phyloP scores from a whole-genome alignment of 2,329 filamentous ascomycete genomes.

The Cordyceps farinosa region DNA sequence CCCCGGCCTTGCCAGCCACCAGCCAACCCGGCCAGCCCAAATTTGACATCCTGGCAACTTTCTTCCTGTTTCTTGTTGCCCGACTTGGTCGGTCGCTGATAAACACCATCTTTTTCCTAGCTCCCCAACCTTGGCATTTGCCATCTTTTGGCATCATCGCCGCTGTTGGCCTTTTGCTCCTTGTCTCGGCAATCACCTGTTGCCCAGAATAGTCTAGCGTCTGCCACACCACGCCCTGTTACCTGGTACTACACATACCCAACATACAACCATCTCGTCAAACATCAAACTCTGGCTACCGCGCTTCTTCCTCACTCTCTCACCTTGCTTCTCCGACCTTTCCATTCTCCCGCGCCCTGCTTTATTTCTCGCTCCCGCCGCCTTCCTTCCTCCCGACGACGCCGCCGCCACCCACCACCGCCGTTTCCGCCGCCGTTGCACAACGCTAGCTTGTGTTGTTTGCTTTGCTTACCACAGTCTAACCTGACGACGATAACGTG shows the following conservation, averaged over 20 bases:
- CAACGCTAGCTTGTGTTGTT: not conserved
- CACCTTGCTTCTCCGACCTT: not conserved
- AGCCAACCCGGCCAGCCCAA: not conserved
- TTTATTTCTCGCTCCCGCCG: not conserved
- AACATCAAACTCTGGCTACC: not conserved
- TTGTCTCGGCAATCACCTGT: not conserved
- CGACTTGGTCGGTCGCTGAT: not conserved
- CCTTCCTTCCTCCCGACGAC: not conserved
- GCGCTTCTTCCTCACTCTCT: not conserved
- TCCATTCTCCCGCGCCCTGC: not conserved
- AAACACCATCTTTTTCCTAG: not conserved
- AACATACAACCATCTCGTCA: slow-evolving; percentile 10
- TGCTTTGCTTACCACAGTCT: not conserved
- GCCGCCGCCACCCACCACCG: not conserved
- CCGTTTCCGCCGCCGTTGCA: not conserved
- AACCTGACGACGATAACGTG: not conserved
- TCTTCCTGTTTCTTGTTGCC: slow-evolving; percentile 5
- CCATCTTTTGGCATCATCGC: not conserved
- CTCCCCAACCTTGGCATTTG: not conserved
- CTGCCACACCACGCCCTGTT: not conserved
- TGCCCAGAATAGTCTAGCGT: slow-evolving; percentile 7
- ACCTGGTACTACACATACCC: not conserved
- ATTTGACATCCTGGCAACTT: not conserved
- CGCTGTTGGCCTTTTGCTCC: not conserved
- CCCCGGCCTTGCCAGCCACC: not conserved